A percentile compares a stretch with the other conserved stretches of the same genome.
These are phyloP conservation scores for Fusarium nisikadoi DNA, from an alignment of 2,329 filamentous ascomycete species.

Conservation along the genomic window DNA sequence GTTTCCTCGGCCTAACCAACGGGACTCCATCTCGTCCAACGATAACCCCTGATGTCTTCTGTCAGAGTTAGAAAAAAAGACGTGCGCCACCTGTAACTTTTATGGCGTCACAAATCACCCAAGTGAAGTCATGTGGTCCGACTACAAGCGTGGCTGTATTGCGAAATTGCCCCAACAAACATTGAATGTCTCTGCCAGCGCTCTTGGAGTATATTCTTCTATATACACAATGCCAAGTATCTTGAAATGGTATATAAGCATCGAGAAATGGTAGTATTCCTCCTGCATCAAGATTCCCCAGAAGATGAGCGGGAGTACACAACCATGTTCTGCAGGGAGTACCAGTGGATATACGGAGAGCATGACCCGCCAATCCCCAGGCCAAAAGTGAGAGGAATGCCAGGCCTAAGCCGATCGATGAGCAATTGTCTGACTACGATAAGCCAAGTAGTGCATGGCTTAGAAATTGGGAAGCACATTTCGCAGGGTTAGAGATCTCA, in stretches of 20 bases:
- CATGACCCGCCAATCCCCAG: slow-evolving; percentile 15
- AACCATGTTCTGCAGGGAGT: background rate
- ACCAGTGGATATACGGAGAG: slow-evolving; percentile 2
- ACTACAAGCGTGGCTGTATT: slow-evolving; percentile 17
- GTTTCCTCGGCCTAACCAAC: background rate
- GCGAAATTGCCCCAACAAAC: slow-evolving; percentile 35
- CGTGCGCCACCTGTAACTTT: slow-evolving; percentile 39
- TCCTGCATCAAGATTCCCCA: slow-evolving; percentile 12
- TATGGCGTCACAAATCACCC: slow-evolving; percentile 45
- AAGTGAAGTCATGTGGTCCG: slow-evolving; percentile 43
- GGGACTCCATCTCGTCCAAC: slow-evolving; percentile 20
- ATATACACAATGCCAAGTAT: background rate
- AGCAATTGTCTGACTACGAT: background rate
- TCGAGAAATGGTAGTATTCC: slow-evolving; percentile 13
- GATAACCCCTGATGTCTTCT: slow-evolving; percentile 22
- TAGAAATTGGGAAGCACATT: background rate
- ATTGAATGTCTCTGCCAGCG: slow-evolving; percentile 6
- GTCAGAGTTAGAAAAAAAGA: slow-evolving; percentile 14
- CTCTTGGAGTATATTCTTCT: background rate
- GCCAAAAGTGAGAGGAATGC: background rate
- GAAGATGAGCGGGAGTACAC: slow-evolving; percentile 7
- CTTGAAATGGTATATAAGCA: background rate
- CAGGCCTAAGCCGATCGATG: background rate
- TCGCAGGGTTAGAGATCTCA: background rate
- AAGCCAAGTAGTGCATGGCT: background rate